Evolutionary conservation across 2,329 filamentous ascomycete species (phyloP).

Genomic region (Talaromyces sp.): DNA sequence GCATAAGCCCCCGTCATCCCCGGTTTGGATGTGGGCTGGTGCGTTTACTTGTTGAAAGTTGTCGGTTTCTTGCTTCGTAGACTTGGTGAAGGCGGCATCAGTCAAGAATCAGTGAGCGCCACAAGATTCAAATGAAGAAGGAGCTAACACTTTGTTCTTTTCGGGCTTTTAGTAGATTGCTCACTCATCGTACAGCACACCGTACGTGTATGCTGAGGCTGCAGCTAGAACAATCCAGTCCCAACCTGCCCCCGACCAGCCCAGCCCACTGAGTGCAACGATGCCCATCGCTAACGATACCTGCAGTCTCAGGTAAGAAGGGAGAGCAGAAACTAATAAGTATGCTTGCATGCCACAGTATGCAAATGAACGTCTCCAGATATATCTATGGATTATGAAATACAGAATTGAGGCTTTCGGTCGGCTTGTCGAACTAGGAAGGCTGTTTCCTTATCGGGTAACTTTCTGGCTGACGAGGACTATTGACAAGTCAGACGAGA

Average conservation of each 20-base stretch:
- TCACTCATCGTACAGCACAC: neutral
- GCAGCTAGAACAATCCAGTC: neutral
- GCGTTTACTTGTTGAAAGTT: neutral
- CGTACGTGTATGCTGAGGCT: neutral
- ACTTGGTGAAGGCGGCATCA: neutral
- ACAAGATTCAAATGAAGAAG: neutral
- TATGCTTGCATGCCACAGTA: neutral
- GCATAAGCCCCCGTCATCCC: neutral
- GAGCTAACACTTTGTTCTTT: neutral
- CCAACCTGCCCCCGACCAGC: neutral
- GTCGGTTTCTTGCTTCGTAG: neutral
- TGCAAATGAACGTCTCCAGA: neutral
- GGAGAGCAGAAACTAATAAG: neutral
- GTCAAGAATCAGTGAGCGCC: neutral
- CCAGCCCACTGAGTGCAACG: neutral
- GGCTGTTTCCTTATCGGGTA: neutral
- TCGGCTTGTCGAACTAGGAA: neutral
- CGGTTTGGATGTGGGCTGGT: neutral
- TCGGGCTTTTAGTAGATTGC: neutral
- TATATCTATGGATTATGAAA: neutral
- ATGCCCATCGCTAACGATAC: neutral
- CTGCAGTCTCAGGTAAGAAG: neutral
- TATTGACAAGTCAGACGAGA: neutral
- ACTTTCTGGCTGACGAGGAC: neutral
- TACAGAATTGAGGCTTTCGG: neutral